Evolutionary conservation across 1,284 basidiomycete genomes (phyloP).

Genomic region (Marasmius tenuissimus): DNA sequence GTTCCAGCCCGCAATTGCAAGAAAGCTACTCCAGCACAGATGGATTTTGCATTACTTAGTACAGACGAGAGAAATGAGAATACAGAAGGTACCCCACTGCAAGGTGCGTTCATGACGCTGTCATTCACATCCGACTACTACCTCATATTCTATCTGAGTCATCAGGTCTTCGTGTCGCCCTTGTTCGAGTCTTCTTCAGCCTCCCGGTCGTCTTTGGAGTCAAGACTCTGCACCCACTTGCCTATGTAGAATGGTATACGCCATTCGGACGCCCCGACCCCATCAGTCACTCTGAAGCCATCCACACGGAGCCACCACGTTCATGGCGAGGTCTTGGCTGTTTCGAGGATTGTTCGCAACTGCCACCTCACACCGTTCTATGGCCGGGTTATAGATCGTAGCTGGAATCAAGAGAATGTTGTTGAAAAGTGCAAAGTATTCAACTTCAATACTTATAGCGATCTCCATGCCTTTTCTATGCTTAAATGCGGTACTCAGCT

Average conservation of each 20-base stretch:
- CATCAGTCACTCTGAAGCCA: constrained; percentile 14
- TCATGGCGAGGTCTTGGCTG: constrained; percentile 19
- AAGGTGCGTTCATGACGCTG: constrained; percentile 14
- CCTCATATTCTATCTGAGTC: not conserved
- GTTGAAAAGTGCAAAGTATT: too few relatives aligned
- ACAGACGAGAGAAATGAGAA: constrained; percentile 20
- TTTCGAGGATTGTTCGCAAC: too few relatives aligned
- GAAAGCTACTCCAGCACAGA: not conserved
- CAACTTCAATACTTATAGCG: too few relatives aligned
- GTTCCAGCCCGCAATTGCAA: not conserved
- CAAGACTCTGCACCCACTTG: constrained; percentile 15
- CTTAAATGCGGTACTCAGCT: too few relatives aligned
- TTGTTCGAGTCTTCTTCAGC: constrained; percentile 5
- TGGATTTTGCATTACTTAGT: constrained; percentile 18
- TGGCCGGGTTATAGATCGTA: too few relatives aligned
- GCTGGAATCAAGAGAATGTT: too few relatives aligned
- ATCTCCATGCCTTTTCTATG: too few relatives aligned
- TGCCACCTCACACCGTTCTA: too few relatives aligned
- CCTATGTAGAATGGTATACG: constrained; percentile 33
- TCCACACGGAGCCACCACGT: constrained; percentile 11
- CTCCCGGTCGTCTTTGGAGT: constrained; percentile 18
- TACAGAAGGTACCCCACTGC: constrained; percentile 18
- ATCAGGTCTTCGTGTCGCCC: not conserved
- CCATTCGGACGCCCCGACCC: constrained; percentile 15
- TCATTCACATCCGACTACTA: constrained; percentile 10